These are phyloP conservation scores for Daldinia sp. DNA, from an alignment of 2,329 filamentous ascomycete genomes.

Conservation along the genomic window DNA sequence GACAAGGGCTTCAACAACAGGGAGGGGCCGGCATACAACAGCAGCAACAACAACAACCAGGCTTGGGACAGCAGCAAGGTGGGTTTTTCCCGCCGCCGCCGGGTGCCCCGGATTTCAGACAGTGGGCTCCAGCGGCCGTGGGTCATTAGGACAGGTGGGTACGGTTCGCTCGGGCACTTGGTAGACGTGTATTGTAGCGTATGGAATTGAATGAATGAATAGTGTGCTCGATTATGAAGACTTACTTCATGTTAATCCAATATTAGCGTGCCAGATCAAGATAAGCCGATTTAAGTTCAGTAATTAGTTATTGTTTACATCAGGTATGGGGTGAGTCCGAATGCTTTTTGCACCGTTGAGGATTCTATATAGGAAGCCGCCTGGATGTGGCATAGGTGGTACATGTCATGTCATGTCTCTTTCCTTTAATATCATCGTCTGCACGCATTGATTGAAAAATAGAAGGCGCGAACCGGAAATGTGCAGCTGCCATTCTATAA, in stretches of 20 bases:
- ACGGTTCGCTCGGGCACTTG: too few species aligned
- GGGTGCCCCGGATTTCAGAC: slow-evolving; percentile 74
- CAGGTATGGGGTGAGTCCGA: not conserved
- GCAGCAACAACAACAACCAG: slow-evolving; percentile 14
- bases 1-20: slow-evolving; percentile 28
- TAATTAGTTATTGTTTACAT: too few species aligned
- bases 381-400: not conserved
- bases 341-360: not conserved
- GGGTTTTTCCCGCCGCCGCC: slow-evolving; percentile 66
- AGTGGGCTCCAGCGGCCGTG: slow-evolving; percentile 70
- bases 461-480: not conserved
- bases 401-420: not conserved
- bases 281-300: too few species aligned
- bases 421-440: not conserved
- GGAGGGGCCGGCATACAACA: slow-evolving; percentile 3
- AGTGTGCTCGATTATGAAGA: not conserved
- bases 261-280: too few species aligned
- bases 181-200: not conserved
- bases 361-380: not conserved
- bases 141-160: slow-evolving; percentile 60
- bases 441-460: not conserved
- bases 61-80: slow-evolving; percentile 10
- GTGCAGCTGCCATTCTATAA: not conserved
- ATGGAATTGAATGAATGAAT: not conserved
- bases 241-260: too few species aligned